Evolutionary conservation across 805 yeast genomes (phyloP), one percentile per base, ranked within the genome.

Genomic region (Suhomyces vadensis): DNA sequence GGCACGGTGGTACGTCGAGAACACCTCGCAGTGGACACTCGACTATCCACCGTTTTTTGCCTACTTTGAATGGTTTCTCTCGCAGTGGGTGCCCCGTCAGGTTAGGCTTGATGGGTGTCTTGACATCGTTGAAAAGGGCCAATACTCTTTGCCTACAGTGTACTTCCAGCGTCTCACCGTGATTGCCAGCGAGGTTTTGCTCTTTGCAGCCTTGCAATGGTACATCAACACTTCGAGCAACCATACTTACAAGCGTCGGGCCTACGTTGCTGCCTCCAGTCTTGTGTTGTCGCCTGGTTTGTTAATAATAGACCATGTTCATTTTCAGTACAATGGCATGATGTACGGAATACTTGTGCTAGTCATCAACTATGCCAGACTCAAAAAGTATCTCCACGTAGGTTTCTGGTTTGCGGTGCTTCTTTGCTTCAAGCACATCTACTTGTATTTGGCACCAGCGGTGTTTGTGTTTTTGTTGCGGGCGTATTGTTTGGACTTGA

Each of bases 1-100:
- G 13, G 66, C 67, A 11, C 61, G 85, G 43, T 94, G 99, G 99
- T 94, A 94, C 60, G 61, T 74, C 33, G 96, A 94, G 51, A 64
- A 73, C 37, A 81, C 88, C 0, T 78, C 81, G 36, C 90, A 86
- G 59, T 94, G 98, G 97, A 94, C 98, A 0, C 69, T 94, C 31
- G 99, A 94, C 63, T 94, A 92, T 65, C 99, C 99, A 8, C 99
- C 99, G 0, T 87, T 90, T 56, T 94, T 94, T 65, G 99, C 99
- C 0, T 91, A 89, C 64, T 92, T 94, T 55, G 99, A 94, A 63
- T 89, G 90, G 87, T 16, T 75, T 2, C 61, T 94, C 38, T 74
- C 95, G 0, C 83, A 74, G 41, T 74, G 87, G 43, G 92, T 86
- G 1, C 96, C 96, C 0, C 39, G 54, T 1, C 22, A 58, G 0